Evolutionary conservation across 345 rosid species (phyloP).

Genomic region (Acer campestre): DNA sequence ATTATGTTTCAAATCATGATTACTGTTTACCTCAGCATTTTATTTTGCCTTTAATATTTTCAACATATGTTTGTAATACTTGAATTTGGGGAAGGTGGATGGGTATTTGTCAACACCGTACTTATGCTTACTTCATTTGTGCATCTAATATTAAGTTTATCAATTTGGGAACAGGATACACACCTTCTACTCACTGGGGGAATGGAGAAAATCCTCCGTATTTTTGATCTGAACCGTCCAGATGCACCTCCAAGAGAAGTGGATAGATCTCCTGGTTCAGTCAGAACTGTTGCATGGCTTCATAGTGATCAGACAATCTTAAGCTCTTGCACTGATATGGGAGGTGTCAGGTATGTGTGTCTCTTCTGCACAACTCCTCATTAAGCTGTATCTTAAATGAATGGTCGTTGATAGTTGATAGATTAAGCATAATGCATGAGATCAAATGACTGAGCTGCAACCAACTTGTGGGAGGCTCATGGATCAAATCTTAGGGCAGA

Average conservation of each 20-base stretch:
- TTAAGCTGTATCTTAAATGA: not conserved
- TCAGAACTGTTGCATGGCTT: slow-evolving; percentile 51
- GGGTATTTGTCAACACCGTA: not conserved
- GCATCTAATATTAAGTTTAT: slow-evolving; percentile 6
- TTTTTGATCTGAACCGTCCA: slow-evolving; percentile 43
- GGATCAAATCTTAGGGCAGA: not conserved
- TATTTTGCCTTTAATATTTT: not conserved
- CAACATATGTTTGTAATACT: not conserved
- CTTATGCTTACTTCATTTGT: not conserved
- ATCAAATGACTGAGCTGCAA: not conserved
- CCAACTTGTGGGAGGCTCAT: not conserved
- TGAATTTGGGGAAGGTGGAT: not conserved
- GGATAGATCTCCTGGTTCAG: slow-evolving; percentile 45
- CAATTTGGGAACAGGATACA: slow-evolving; percentile 35
- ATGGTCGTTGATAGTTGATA: not conserved
- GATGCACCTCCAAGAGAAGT: slow-evolving; percentile 51
- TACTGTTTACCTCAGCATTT: not conserved
- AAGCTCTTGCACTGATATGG: slow-evolving; percentile 46
- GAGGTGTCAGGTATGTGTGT: slow-evolving; percentile 47
- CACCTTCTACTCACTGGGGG: slow-evolving; percentile 47
- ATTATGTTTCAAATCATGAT: not conserved
- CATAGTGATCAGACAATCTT: slow-evolving; percentile 49
- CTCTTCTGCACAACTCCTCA: not conserved
- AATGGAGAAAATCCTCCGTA: slow-evolving; percentile 44
- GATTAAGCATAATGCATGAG: not conserved